Percentiles rank a stretch among this genome's conserved stretches.
Evolutionary conservation across 2,329 filamentous ascomycete genomes (phyloP).

Genomic region (Aspergillus sp.): DNA sequence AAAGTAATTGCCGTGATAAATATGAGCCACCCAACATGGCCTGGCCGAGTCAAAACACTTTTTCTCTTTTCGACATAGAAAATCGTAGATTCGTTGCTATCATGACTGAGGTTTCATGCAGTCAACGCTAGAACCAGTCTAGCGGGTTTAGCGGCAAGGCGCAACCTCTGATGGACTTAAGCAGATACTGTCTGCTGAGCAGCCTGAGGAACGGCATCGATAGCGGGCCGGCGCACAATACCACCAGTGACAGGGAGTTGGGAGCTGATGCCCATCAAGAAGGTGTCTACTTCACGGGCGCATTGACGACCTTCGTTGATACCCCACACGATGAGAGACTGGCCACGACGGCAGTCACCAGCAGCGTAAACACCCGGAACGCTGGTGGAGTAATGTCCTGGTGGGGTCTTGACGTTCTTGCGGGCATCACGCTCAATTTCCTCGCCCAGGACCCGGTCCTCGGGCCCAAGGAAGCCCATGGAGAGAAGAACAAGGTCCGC

Average conservation of each 20-base stretch:
- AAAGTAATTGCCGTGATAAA: constrained; percentile 6
- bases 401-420: constrained; percentile 93
- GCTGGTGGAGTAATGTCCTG: constrained; percentile 86
- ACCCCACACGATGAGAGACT: constrained; percentile 95
- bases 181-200: constrained; percentile 33
- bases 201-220: constrained; percentile 43
- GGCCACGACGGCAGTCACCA: constrained; percentile 90
- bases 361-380: constrained; percentile 87
- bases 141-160: background rate
- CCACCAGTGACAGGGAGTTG: constrained; percentile 87
- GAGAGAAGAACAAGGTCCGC: constrained; percentile 91
- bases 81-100: constrained; percentile 21
- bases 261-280: constrained; percentile 73
- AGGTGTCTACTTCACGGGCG: constrained; percentile 87
- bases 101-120: constrained; percentile 11
- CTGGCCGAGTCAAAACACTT: background rate
- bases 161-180: constrained; percentile 18
- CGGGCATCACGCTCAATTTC: constrained; percentile 86
- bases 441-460: constrained; percentile 83
- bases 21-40: constrained; percentile 3
- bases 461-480: constrained; percentile 96
- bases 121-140: constrained; percentile 15
- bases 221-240: constrained; percentile 77
- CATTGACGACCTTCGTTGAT: constrained; percentile 96
- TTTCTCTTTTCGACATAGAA: constrained; percentile 8